Conservation (phyloP, 495 filamentous ascomycete species). For the Hypoxylon crocopeplum region DNA sequence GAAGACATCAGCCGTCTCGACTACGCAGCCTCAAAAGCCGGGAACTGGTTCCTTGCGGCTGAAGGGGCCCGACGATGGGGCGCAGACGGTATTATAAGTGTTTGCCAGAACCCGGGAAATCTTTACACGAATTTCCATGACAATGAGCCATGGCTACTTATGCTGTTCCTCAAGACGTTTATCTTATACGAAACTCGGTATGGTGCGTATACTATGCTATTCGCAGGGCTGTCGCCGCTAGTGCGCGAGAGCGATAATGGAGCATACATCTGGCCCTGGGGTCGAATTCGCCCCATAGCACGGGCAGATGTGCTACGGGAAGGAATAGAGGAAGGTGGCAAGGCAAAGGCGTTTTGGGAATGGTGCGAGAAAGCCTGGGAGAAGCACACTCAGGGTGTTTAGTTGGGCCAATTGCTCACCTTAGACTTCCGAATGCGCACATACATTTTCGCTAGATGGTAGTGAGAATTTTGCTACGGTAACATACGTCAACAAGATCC, state of each 20-base stretch:
- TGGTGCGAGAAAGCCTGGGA: constrained; percentile 1
- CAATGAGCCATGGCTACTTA: constrained; percentile 1
- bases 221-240: constrained; percentile 47
- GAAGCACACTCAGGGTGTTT: no score
- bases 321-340: neutral
- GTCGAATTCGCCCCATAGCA: neutral
- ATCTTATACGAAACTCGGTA: constrained; percentile 40
- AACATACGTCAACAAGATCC: no score
- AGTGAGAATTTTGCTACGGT: no score
- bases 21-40: constrained; percentile 43
- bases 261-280: constrained; percentile 6
- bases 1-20: neutral
- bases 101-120: constrained; percentile 48
- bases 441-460: no score
- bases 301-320: neutral
- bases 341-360: neutral
- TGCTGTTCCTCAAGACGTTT: constrained; percentile 17
- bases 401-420: no score
- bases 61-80: constrained; percentile 35
- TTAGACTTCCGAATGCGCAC: no score
- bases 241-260: constrained; percentile 26
- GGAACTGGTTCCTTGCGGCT: constrained; percentile 40
- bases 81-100: constrained; percentile 37
- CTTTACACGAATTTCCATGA: constrained; percentile 33
- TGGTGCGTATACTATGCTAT: constrained; percentile 53